A percentile compares a stretch with the other conserved stretches of the same genome.
These are phyloP conservation scores for Berberis thunbergii DNA, from an alignment of 164 flowering plant species.

Conservation along the genomic window DNA sequence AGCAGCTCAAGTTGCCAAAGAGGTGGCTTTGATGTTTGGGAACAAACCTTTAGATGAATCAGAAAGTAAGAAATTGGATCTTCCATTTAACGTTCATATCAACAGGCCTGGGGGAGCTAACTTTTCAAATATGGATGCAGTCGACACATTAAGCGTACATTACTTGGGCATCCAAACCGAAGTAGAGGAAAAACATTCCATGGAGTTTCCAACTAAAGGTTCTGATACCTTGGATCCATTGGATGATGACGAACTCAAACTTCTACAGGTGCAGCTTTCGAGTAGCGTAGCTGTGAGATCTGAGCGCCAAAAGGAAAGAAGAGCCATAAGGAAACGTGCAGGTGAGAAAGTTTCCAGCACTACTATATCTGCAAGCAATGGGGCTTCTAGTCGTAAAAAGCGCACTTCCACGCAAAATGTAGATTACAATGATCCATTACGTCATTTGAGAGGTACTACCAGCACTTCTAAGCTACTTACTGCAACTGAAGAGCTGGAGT, in stretches of 20 bases:
- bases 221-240: slow-evolving; percentile 36
- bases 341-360: slow-evolving; percentile 53
- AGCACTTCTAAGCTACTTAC: slow-evolving; percentile 66
- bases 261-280: slow-evolving; percentile 38
- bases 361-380: slow-evolving; percentile 35
- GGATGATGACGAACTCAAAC: slow-evolving; percentile 39
- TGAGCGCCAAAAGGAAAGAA: slow-evolving; percentile 61
- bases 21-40: slow-evolving; percentile 44
- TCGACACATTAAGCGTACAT: slow-evolving; percentile 18
- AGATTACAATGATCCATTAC: slow-evolving; percentile 70
- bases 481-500: slow-evolving; percentile 54
- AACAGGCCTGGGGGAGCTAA: slow-evolving; percentile 15
- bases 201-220: slow-evolving; percentile 11
- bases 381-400: slow-evolving; percentile 49
- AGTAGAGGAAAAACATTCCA: slow-evolving; percentile 12
- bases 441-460: slow-evolving; percentile 59
- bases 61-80: slow-evolving; percentile 5
- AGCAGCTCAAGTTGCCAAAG: slow-evolving; percentile 73
- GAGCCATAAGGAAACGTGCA: slow-evolving; percentile 64
- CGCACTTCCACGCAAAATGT: slow-evolving; percentile 47
- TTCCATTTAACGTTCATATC: slow-evolving; percentile 21
- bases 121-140: slow-evolving; percentile 24
- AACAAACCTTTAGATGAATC: slow-evolving; percentile 3
- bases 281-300: slow-evolving; percentile 60
- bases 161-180: slow-evolving; percentile 19